phyloP scores from a whole-genome alignment of 768 basidiomycete genomes.

The Lactifluus echinatus region DNA sequence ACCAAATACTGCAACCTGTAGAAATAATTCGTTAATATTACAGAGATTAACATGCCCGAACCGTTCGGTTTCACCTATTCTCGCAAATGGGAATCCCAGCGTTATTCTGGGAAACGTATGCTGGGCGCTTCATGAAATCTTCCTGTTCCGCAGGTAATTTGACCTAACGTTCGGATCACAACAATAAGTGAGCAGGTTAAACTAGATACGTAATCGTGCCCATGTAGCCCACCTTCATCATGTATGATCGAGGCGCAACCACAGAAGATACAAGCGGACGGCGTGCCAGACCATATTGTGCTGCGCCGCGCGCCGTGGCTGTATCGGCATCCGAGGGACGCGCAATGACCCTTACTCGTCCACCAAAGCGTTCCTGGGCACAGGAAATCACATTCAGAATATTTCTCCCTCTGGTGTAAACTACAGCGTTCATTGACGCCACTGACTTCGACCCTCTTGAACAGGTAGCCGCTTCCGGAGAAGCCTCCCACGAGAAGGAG shows the following conservation, averaged over 20 bases:
- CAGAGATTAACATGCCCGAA: background rate
- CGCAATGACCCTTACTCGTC: slow-evolving; percentile 64
- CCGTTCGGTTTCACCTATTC: slow-evolving; percentile 48
- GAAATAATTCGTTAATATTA: background rate
- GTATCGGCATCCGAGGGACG: slow-evolving; percentile 84
- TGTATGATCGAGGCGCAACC: slow-evolving; percentile 74
- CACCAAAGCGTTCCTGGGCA: slow-evolving; percentile 53
- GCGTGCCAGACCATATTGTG: slow-evolving; percentile 74
- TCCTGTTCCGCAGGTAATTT: slow-evolving; percentile 83
- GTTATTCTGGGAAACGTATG: slow-evolving; percentile 71
- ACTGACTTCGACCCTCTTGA: slow-evolving; percentile 65
- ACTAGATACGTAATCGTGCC: background rate
- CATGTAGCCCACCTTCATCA: slow-evolving; percentile 58
- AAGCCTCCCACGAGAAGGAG: slow-evolving; percentile 87
- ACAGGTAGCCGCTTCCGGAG: slow-evolving; percentile 78
- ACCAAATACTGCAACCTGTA: slow-evolving; percentile 77
- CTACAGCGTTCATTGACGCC: background rate
- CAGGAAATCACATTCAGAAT: background rate
- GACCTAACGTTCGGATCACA: slow-evolving; percentile 40
- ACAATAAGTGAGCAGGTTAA: background rate
- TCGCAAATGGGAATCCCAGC: slow-evolving; percentile 75
- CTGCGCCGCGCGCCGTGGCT: slow-evolving; percentile 82
- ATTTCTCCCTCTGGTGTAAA: slow-evolving; percentile 10
- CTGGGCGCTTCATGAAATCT: slow-evolving; percentile 78
- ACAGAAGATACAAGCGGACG: slow-evolving; percentile 71